Evolutionary conservation across 768 basidiomycete genomes (phyloP), one percentile per base, ranked within the genome.

Genomic region (Termitomyces eurrhizus): DNA sequence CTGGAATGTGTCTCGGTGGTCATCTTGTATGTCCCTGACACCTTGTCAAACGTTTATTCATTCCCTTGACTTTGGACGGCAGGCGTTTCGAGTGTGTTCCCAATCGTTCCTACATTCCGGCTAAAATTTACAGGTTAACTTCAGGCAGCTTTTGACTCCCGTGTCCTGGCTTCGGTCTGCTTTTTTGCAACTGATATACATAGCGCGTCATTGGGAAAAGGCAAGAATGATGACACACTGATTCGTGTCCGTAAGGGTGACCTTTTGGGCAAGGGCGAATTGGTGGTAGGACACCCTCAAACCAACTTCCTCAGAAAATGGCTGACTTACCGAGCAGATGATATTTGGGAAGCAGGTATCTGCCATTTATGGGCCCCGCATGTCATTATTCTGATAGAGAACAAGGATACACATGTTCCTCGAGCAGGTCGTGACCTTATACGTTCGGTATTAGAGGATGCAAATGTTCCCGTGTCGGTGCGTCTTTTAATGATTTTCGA

Each of bases 141-240:
- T 6, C 60, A 95, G 92, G 92, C 92, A 52, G 92, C 94, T 0
- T 95, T 98, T 69, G 90, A 98, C 70, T 77, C 81, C 6, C 85
- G 95, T 37, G 83, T 97, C 26, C 78, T 92, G 3, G 79, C 95
- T 0, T 82, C 92, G 0, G 91, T 96, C 45, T 97, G 95, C 75
- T 98, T 92, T 78, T 98, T 98, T 69, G 93, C 91, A 2, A 98
- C 96, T 16, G 95, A 96, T 70, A 86, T 98, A 50, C 96, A 98
- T 73, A 80, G 80, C 52, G 92, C 92, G 1, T 86, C 92, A 0
- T 85, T 98, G 24, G 95, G 95, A 6, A 89, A 87, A 68, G 90
- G 92, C 7, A 86, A 88, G 67, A 84, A 81, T 33, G 95, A 96
- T 67, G 86, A 98, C 71, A 86, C 93, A 3, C 85, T 98, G 50